Evolutionary conservation across 139 green algal genomes (phyloP).

Genomic region (Diplosphaera chodatii): DNA sequence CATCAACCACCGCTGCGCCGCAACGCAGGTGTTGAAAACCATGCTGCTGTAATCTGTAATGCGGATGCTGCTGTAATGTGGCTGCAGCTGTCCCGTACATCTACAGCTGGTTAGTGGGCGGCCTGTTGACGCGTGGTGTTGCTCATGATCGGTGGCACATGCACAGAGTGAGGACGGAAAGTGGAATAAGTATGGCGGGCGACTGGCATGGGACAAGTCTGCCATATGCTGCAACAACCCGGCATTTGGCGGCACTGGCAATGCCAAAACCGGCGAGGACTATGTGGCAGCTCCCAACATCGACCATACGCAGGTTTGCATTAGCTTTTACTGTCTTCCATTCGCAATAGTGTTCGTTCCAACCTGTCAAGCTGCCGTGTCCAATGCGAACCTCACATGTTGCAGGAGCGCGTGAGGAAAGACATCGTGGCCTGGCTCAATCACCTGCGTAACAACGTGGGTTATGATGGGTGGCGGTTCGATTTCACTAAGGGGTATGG

Average conservation of each 20-base stretch:
- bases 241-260: constrained; percentile 73
- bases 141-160: too few species aligned
- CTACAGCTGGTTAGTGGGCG: too few species aligned
- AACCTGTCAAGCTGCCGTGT: too few species aligned
- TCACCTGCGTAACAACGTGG: constrained; percentile 77
- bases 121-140: too few species aligned
- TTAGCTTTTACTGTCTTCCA: too few species aligned
- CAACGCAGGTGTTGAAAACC: constrained; percentile 29
- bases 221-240: constrained; percentile 83
- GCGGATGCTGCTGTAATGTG: too few species aligned
- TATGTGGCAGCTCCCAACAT: constrained; percentile 92
- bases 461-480: constrained; percentile 93
- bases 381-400: too few species aligned
- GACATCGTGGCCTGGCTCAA: constrained; percentile 84
- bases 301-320: constrained; percentile 69
- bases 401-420: constrained; percentile 63
- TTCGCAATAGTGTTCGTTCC: too few species aligned
- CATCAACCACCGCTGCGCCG: constrained; percentile 89
- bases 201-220: constrained; percentile 80
- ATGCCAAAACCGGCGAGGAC: constrained; percentile 74
- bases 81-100: too few species aligned
- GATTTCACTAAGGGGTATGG: constrained; percentile 85
- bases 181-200: constrained; percentile 86
- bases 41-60: too few species aligned
- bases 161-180: constrained; percentile 66